Conservation (phyloP, 1,139 yeast species). For the Pichia sp. region DNA sequence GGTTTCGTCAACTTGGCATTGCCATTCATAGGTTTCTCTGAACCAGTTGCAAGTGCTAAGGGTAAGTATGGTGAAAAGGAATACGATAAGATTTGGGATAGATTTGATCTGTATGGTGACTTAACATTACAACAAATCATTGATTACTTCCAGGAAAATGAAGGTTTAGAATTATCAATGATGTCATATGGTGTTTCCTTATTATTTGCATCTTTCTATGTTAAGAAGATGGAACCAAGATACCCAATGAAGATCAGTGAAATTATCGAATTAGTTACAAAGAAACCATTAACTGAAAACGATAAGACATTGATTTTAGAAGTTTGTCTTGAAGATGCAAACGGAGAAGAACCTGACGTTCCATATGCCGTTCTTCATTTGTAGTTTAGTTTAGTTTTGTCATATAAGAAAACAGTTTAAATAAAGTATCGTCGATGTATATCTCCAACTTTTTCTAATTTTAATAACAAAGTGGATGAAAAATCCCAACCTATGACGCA, state of each 20-base stretch:
- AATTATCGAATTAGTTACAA: conserved; percentile 77
- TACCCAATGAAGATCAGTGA: conserved; percentile 64
- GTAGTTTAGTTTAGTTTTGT: conserved; percentile 22
- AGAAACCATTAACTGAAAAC: conserved; percentile 77
- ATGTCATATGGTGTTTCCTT: conserved; percentile 88
- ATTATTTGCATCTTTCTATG: conserved; percentile 90
- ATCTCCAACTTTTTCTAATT: too few relatives aligned
- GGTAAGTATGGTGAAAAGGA: conserved; percentile 77
- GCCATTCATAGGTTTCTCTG: conserved; percentile 96
- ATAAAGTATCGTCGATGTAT: too few relatives aligned
- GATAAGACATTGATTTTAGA: conserved; percentile 80
- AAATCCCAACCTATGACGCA: too few relatives aligned
- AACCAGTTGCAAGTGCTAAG: conserved; percentile 85
- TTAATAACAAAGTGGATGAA: too few relatives aligned
- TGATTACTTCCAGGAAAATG: conserved; percentile 72
- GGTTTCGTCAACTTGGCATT: conserved; percentile 93
- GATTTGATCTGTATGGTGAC: conserved; percentile 80
- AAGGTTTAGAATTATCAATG: conserved; percentile 88
- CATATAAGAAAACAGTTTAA: too few relatives aligned
- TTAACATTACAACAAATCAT: conserved; percentile 74
- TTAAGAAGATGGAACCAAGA: conserved; percentile 84
- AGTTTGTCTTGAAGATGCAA: conserved; percentile 86
- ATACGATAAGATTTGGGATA: conserved; percentile 93
- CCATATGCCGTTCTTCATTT: conserved; percentile 74
- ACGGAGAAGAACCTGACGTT: conserved; percentile 95